These are phyloP conservation scores for Glycyrrhiza uralensis DNA, from an alignment of 306 rosid species.

Conservation along the genomic window DNA sequence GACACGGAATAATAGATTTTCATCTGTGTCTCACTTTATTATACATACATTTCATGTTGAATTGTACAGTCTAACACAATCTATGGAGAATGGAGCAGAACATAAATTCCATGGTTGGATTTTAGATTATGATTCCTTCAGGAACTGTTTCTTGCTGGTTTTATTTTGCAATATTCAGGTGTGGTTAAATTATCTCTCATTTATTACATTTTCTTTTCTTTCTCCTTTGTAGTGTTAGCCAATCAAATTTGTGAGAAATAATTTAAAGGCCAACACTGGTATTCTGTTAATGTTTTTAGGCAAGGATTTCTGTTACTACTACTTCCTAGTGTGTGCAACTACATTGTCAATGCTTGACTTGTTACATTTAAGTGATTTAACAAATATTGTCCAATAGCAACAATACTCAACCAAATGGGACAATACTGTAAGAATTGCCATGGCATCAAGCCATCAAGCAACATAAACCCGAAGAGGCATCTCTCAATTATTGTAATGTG, in stretches of 20 bases:
- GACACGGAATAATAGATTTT: slow-evolving; percentile 7
- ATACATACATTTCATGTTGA: slow-evolving; percentile 31
- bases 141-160: slow-evolving; percentile 14
- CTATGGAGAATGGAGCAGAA: slow-evolving; percentile 10
- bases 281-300: slow-evolving; percentile 8
- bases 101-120: slow-evolving; percentile 26
- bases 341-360: no score
- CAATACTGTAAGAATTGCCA: not conserved
- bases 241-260: slow-evolving; percentile 15
- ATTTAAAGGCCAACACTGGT: slow-evolving; percentile 1
- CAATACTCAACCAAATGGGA: not conserved
- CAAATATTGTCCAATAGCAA: not conserved
- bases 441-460: slow-evolving; percentile 4
- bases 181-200: not conserved
- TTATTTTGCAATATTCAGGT: slow-evolving; percentile 8
- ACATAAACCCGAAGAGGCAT: not conserved
- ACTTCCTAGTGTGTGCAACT: not conserved
- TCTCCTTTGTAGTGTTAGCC: not conserved
- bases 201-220: not conserved
- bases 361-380: not conserved
- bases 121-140: slow-evolving; percentile 24
- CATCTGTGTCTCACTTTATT: not conserved
- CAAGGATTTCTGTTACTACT: not conserved
- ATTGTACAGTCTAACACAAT: slow-evolving; percentile 43
- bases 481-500: slow-evolving; percentile 18